Evolutionary conservation across 2,329 filamentous ascomycete genomes (phyloP).

Genomic region (Nectriaceae sp.): DNA sequence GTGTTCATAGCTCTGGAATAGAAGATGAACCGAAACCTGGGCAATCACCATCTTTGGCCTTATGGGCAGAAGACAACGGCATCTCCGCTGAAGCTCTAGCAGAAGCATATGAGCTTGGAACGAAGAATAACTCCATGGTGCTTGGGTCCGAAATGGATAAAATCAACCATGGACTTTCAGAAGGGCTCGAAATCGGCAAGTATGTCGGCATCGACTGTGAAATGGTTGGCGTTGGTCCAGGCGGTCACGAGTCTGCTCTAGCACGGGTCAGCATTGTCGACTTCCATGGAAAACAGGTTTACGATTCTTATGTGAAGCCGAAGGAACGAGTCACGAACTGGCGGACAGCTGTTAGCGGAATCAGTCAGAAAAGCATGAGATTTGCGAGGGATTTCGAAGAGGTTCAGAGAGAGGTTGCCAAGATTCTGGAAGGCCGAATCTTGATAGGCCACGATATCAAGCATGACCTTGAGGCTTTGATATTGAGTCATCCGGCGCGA

Average conservation of each 20-base stretch:
- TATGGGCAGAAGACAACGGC: slow-evolving; percentile 63
- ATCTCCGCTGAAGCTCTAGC: slow-evolving; percentile 62
- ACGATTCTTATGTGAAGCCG: slow-evolving; percentile 88
- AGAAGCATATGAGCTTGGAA: slow-evolving; percentile 60
- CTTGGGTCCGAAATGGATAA: slow-evolving; percentile 50
- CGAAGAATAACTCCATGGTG: slow-evolving; percentile 49
- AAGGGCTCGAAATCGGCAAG: slow-evolving; percentile 73
- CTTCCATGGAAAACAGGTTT: slow-evolving; percentile 88
- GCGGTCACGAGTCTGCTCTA: slow-evolving; percentile 71
- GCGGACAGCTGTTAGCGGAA: slow-evolving; percentile 83
- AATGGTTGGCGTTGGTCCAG: slow-evolving; percentile 88
- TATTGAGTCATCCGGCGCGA: slow-evolving; percentile 74
- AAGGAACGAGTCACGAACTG: slow-evolving; percentile 83
- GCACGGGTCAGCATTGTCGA: slow-evolving; percentile 90
- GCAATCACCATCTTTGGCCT: slow-evolving; percentile 55
- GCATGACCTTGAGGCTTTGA: slow-evolving; percentile 75
- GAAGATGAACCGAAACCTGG: slow-evolving; percentile 39
- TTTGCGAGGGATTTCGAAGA: slow-evolving; percentile 71
- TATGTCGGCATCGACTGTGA: slow-evolving; percentile 95
- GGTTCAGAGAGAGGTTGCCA: slow-evolving; percentile 72
- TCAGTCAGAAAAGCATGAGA: slow-evolving; percentile 72
- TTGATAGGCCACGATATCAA: slow-evolving; percentile 83
- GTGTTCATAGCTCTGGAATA: slow-evolving; percentile 51
- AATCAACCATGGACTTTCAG: slow-evolving; percentile 64
- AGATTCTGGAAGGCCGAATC: slow-evolving; percentile 69